Base-by-base conservation (phyloP, 305 asterid genomes). In the Ruellia speciosa region DNA sequence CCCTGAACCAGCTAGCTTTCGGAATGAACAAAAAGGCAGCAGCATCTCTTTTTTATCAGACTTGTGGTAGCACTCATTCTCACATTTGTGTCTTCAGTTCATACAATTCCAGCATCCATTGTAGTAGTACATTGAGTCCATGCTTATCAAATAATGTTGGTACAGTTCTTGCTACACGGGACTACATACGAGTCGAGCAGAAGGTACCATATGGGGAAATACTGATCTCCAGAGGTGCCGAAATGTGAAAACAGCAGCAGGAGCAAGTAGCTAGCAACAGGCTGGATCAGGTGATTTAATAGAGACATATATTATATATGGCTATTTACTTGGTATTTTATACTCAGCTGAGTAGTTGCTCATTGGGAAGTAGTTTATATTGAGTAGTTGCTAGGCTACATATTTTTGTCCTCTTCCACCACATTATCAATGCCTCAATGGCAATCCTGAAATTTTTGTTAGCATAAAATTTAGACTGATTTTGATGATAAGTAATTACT, bases 41-140 rank as follows among this genome's bases (percentile, higher is more conserved):
- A 69, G 95, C 95, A 28, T 66, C 77, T 58, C 95, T 92, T 68
- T 92, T 92, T 73, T 92, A 77, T 70, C 96, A 84, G 61, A 81
- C 94, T 66, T 82, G 93, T 62, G 98, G 98, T 88, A 77, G 19
- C 16, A 12, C 16, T 43, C 49, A 6, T 2, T 39, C 45, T 12
- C 45, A 39, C 16, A 1, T 12, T 6, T 3, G 0, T 20, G 59
- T 37, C 41, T 60, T 59, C 11, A 0, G 12, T 51, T 64, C 49
- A 50, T 46, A 16, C 14, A 49, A 6, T 54, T 62, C 17, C 28
- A 62, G 16, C 31, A 20, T 43, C 50, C 15, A 20, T 14, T 0
- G 13, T 40, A 14, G 13, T 40, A 14, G 8, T 41, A 7, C 49
- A 19, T 35, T 3, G 7, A 10, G 19, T 47, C n/a, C 6, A 18